A percentile compares a stretch with the other conserved stretches of the same genome.
Evolutionary conservation across 1,284 basidiomycete species (phyloP).

Genomic region (Malassezia equina): DNA sequence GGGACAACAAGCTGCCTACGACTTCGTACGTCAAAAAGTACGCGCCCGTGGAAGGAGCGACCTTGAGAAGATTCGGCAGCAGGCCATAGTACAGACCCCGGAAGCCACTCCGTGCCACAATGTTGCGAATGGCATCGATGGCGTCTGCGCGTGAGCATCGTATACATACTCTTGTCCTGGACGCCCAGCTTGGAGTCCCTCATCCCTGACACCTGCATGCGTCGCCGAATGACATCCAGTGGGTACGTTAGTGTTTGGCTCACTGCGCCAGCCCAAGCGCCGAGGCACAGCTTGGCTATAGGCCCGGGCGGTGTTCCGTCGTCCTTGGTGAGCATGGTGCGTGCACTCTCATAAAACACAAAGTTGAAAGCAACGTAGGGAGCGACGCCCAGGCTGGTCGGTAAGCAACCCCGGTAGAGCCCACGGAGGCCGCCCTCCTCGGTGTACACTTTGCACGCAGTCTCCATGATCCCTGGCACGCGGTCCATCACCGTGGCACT

Average conservation of each 20-base stretch:
- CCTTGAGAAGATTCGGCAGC: constrained; percentile 80
- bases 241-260: constrained; percentile 91
- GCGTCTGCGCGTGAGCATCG: constrained; percentile 2
- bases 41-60: constrained; percentile 44
- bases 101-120: constrained; percentile 64
- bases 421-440: constrained; percentile 81
- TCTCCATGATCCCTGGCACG: constrained; percentile 67
- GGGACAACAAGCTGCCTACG: constrained; percentile 14
- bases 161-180: constrained; percentile 54
- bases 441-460: constrained; percentile 75
- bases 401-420: constrained; percentile 73
- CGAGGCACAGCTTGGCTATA: constrained; percentile 50
- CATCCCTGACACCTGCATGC: constrained; percentile 93
- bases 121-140: constrained; percentile 62
- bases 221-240: constrained; percentile 81
- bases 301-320: constrained; percentile 28
- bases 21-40: constrained; percentile 40
- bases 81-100: constrained; percentile 71
- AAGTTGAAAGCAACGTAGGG: constrained; percentile 61
- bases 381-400: constrained; percentile 82
- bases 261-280: constrained; percentile 57
- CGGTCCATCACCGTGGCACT: constrained; percentile 25
- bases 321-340: constrained; percentile 36
- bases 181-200: constrained; percentile 58
- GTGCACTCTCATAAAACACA: constrained; percentile 42